Evolutionary conservation across 2,329 filamentous ascomycete genomes (phyloP), one percentile per base, ranked within the genome.

Genomic region (Cercospora sp.): DNA sequence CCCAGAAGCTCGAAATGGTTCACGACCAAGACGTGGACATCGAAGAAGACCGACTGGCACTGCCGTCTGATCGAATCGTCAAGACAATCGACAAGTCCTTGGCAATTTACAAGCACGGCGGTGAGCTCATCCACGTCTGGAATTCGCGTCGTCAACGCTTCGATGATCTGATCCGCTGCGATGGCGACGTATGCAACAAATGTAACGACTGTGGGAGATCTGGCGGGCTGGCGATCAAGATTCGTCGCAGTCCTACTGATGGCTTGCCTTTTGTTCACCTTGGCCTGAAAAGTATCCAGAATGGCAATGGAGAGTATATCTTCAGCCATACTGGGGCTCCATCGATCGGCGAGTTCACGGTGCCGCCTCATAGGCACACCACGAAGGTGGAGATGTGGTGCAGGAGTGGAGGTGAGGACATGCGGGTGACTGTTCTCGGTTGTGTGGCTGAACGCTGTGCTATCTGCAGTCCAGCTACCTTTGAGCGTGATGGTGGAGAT

Each of bases 191-290:
- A 5, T 65, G 63, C n/a, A 31, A 13, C 31, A 42, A 31, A 8
- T 59, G 63, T 36, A 60, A 39, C 16, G 39, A 31, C 23, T 28
- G 20, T 8, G 60, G 60, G 3, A n/a, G 60, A 51, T 13, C 39
- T 33, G 13, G 23, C 5, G 39, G n/a, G 0, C 13, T 31, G 28
- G 63, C 18, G 16, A 28, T 51, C 16, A 58, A 59, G n/a, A 20
- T 31, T 7, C 5, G n/a, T 2, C 33, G 28, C 6, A 65, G 33
- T 5, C 28, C 36, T 1, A 59, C 55, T 0, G 8, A 59, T 10
- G 63, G 63, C 1, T 33, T 65, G 33, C 63, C 63, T 7, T 65
- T 65, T n/a, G 63, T 65, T 16, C 63, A 65, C 39, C 12, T 33
- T 1, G 55, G 55, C 28, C 26, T 6, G 0, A 30, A 64, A 4